A percentile compares a stretch with the other conserved stretches of the same genome.
phyloP scores from a whole-genome alignment of 257 asterid species.

The Solanum dulcamara region DNA sequence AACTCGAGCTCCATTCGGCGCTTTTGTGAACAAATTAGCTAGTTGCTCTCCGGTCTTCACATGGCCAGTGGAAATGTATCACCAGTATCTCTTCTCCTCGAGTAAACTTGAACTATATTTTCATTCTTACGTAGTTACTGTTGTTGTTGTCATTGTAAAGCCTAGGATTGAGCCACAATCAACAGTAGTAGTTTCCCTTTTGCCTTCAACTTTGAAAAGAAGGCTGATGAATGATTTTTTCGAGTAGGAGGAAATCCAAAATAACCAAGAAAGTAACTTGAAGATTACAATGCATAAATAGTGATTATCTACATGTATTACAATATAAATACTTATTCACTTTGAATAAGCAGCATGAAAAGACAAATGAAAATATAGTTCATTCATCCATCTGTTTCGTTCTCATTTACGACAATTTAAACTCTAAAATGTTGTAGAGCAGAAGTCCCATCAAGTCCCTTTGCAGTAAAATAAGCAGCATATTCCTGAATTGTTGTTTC shows the following conservation, averaged over 20 bases:
- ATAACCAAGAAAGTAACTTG: background rate
- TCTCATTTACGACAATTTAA: background rate
- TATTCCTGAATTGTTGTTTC: constrained; percentile 44
- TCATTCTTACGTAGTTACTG: background rate
- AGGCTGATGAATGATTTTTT: background rate
- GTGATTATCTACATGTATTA: background rate
- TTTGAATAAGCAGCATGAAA: background rate
- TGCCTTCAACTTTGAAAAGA: background rate
- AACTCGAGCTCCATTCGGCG: too few species aligned
- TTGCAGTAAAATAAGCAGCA: constrained; percentile 11
- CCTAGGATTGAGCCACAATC: background rate
- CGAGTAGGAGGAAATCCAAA: background rate
- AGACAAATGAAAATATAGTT: background rate
- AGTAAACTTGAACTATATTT: too few species aligned
- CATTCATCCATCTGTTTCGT: background rate
- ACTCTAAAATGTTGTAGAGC: constrained; percentile 38
- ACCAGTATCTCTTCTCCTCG: too few species aligned
- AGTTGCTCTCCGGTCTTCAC: too few species aligned
- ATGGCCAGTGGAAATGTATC: too few species aligned
- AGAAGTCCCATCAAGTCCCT: constrained; percentile 51
- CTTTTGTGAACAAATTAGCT: too few species aligned
- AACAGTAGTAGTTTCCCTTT: background rate
- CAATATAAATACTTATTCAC: background rate
- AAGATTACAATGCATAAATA: background rate
- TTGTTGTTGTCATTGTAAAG: background rate